phyloP scores from a whole-genome alignment of 805 yeast genomes.

The Saccharomycopsis olivae region DNA sequence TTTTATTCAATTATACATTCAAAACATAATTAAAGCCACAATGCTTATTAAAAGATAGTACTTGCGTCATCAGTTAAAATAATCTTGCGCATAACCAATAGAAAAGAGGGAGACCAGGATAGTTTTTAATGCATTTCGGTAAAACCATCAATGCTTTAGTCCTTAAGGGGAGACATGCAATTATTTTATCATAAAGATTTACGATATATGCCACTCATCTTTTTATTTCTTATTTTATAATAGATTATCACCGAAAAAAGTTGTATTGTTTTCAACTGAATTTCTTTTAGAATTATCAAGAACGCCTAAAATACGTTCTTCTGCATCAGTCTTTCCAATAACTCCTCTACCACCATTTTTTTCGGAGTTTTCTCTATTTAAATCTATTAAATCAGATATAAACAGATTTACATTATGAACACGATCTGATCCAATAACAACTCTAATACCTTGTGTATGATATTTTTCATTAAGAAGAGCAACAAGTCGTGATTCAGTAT shows the following conservation, averaged over 20 bases:
- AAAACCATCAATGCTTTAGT: neutral
- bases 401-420: slow-evolving; percentile 37
- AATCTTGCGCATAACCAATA: no score
- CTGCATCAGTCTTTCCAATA: slow-evolving; percentile 5
- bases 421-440: slow-evolving; percentile 77
- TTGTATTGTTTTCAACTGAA: neutral
- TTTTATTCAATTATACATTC: no score
- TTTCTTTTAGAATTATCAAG: no score
- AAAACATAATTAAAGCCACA: no score
- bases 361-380: slow-evolving; percentile 17
- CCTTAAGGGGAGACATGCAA: no score
- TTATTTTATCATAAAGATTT: neutral
- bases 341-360: slow-evolving; percentile 13
- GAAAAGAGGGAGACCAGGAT: neutral
- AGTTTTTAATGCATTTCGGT: neutral
- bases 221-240: neutral
- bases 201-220: neutral
- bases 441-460: slow-evolving; percentile 34
- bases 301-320: slow-evolving; percentile 9
- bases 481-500: slow-evolving; percentile 81
- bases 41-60: no score
- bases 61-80: no score
- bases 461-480: slow-evolving; percentile 53
- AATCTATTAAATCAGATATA: slow-evolving; percentile 21
- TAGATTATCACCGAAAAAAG: slow-evolving; percentile 14